Evolutionary conservation across 768 basidiomycete genomes (phyloP), one percentile per base, ranked within the genome.

Genomic region (Leccinum subtestaceum): DNA sequence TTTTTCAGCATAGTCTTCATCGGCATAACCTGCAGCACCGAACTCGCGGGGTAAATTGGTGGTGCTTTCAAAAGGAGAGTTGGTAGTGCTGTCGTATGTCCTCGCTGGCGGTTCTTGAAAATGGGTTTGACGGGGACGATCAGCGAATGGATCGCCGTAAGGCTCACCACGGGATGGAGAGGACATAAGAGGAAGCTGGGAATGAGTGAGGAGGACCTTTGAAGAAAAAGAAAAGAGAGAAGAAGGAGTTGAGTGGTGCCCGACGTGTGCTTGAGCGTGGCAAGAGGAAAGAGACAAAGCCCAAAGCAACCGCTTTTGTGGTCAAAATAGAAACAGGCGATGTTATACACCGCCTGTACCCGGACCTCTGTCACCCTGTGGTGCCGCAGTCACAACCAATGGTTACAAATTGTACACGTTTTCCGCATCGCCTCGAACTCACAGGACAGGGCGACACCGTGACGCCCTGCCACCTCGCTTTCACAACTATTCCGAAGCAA

Each of bases 1-100:
- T 66, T 92, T 92, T 76, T 94, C 91, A 36, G 84, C 69, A 65
- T 81, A 84, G 1, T 92, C 89, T 55, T 91, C 88, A 60, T 90
- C 87, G 17, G 77, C 80, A 59, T 81, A 82, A 54, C 75, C 67
- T 9, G 61, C 32, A 47, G 73, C 78, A 36, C 77, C 78, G 57
- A 82, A 82, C 53, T 85, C 81, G 53, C 80, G 78, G 34, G 80
- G 76, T 7, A 91, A 77, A 36, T 80, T 81, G 19, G 80, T 70
- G 13, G 81, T 77, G 70, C 87, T 89, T 57, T 83, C 82, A 64
- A 81, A 86, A 5, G 85, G 81, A 50, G 76, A 77, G 56, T 74
- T 72, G 29, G 72, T 58, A 51, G 70, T 61, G 60, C 72, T 71
- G 56, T 73, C 74, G 62, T 78, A 81, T 40, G 81, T 76, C 29